These are phyloP conservation scores for Gynandropsis gynandra DNA, from an alignment of 345 rosid genomes.

Conservation along the genomic window DNA sequence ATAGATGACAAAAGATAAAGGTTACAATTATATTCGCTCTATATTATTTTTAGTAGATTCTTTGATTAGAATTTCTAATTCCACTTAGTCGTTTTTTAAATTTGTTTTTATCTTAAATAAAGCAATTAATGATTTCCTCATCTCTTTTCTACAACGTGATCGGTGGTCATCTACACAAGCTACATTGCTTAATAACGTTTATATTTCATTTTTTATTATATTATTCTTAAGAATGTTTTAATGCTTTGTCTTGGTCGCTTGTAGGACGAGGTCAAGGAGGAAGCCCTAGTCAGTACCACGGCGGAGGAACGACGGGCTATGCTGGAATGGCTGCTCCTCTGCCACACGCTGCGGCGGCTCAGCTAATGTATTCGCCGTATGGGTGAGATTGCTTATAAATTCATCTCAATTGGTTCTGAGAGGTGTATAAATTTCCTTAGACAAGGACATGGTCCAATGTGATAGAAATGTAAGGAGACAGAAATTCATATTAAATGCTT, in stretches of 20 bases:
- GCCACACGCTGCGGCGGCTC: constrained; percentile 37
- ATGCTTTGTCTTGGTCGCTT: constrained; percentile 3
- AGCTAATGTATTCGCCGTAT: constrained; percentile 29
- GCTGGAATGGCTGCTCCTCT: constrained; percentile 44
- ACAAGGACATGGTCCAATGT: constrained; percentile 29
- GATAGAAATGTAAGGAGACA: constrained; percentile 24
- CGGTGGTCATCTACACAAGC: too few species aligned
- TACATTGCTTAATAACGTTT: background rate
- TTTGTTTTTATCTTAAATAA: too few species aligned
- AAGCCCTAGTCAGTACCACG: constrained; percentile 39
- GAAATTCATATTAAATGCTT: constrained; percentile 29
- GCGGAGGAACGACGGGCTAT: constrained; percentile 40
- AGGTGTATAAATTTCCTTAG: constrained; percentile 14
- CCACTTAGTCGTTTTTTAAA: too few species aligned
- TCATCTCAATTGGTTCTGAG: constrained; percentile 15
- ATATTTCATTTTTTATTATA: background rate
- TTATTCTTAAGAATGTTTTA: background rate
- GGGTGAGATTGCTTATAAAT: constrained; percentile 21
- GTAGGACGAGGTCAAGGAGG: constrained; percentile 67
- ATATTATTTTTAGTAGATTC: too few species aligned
- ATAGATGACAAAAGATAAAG: too few species aligned
- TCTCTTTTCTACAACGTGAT: too few species aligned
- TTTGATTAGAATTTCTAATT: too few species aligned
- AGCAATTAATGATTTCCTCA: too few species aligned
- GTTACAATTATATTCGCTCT: too few species aligned